Evolutionary conservation across 2,329 filamentous ascomycete genomes (phyloP).

Genomic region (Paracoccidioides lutzii): DNA sequence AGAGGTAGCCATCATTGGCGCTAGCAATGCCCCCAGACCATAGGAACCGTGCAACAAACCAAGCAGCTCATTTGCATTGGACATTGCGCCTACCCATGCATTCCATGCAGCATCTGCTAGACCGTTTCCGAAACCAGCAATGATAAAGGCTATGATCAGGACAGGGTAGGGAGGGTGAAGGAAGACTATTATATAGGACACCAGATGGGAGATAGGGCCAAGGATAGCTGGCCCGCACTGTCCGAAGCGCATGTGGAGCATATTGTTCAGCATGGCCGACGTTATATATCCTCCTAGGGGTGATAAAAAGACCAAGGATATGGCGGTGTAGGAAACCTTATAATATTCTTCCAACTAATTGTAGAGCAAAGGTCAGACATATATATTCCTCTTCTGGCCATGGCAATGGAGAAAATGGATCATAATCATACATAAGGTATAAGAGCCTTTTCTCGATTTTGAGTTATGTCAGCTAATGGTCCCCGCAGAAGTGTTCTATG

Average conservation of each 20-base stretch:
- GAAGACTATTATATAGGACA: constrained; percentile 52
- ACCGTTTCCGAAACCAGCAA: constrained; percentile 59
- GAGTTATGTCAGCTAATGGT: background rate
- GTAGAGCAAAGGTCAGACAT: constrained; percentile 12
- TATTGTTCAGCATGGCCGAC: constrained; percentile 33
- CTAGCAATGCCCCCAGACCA: constrained; percentile 55
- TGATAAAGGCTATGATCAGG: constrained; percentile 49
- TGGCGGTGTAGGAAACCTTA: constrained; percentile 31
- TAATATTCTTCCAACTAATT: constrained; percentile 33
- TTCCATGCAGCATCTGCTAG: constrained; percentile 43
- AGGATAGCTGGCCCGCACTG: constrained; percentile 60
- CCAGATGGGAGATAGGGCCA: constrained; percentile 47
- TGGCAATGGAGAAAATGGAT: background rate
- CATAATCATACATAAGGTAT: constrained; percentile 34
- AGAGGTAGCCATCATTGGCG: constrained; percentile 55
- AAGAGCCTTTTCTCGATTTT: constrained; percentile 24
- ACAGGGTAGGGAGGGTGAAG: constrained; percentile 57
- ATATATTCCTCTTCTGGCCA: background rate
- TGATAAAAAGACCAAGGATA: constrained; percentile 37
- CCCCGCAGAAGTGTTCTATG: background rate
- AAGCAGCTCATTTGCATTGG: constrained; percentile 56
- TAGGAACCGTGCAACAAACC: constrained; percentile 59
- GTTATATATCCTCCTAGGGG: constrained; percentile 36
- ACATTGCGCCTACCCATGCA: constrained; percentile 55
- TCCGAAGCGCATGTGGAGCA: constrained; percentile 37